These are phyloP conservation scores for Fusarium gaditjirri DNA, from an alignment of 2,329 filamentous ascomycete genomes.

Conservation along the genomic window DNA sequence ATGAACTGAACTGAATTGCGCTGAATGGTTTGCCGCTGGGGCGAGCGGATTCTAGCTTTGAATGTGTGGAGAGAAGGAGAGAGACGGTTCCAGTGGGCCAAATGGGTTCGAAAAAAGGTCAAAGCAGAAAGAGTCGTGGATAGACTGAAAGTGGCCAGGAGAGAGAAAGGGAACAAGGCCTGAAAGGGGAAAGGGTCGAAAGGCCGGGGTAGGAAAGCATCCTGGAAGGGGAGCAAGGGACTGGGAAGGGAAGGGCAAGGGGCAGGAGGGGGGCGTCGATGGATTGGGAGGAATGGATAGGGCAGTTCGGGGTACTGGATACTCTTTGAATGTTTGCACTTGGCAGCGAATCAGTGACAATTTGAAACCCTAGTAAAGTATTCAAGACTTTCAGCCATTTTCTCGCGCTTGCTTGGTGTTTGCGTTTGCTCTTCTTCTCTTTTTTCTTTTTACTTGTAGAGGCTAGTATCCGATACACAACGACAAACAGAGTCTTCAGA, in stretches of 20 bases:
- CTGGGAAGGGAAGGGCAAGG: constrained; percentile 13
- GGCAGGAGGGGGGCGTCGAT: constrained; percentile 24
- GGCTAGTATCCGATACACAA: constrained; percentile 23
- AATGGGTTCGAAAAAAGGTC: constrained; percentile 38
- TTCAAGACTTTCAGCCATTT: constrained; percentile 10
- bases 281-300: constrained; percentile 26
- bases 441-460: not conserved
- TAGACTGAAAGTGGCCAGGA: constrained; percentile 17
- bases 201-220: constrained; percentile 29
- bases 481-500: not conserved
- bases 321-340: constrained; percentile 1
- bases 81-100: constrained; percentile 34
- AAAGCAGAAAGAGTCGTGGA: constrained; percentile 38
- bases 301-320: constrained; percentile 13
- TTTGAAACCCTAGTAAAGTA: constrained; percentile 5
- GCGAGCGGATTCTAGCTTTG: constrained; percentile 32
- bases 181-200: constrained; percentile 39
- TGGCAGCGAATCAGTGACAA: not conserved
- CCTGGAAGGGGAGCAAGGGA: constrained; percentile 31
- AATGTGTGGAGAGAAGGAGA: constrained; percentile 30
- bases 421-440: not conserved
- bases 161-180: constrained; percentile 39
- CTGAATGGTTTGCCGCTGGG: constrained; percentile 35
- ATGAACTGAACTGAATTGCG: not conserved
- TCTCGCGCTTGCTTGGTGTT: constrained; percentile 19